phyloP scores from a whole-genome alignment of 163 green algal species.

The Scenedesmus sp. region DNA sequence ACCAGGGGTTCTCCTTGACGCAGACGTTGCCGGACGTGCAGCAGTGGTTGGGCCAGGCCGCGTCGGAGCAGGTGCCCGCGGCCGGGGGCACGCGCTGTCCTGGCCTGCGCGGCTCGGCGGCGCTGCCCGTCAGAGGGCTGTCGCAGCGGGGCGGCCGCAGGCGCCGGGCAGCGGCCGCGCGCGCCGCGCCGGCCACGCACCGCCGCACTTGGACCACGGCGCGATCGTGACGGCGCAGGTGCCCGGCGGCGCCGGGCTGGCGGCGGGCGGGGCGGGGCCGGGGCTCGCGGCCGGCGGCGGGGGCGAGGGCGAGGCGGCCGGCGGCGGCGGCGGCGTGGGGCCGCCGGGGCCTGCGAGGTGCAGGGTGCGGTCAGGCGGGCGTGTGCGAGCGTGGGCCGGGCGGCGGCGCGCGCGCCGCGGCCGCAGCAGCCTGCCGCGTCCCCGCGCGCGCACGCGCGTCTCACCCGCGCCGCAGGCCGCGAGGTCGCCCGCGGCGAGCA shows the following conservation, averaged over 20 bases:
- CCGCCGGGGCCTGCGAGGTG: not conserved
- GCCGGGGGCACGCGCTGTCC: no score
- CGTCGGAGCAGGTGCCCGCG: not conserved
- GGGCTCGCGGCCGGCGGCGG: not conserved
- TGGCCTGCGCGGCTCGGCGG: not conserved
- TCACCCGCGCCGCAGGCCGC: slow-evolving; percentile 9
- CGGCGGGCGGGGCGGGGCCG: not conserved
- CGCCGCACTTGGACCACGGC: no score
- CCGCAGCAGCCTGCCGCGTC: not conserved
- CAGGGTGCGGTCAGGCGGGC: no score
- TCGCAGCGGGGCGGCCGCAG: not conserved
- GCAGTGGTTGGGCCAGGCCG: not conserved
- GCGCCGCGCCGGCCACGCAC: no score
- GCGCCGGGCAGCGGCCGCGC: not conserved
- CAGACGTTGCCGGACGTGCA: not conserved
- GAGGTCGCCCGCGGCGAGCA: not conserved
- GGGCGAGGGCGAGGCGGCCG: not conserved
- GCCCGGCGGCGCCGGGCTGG: not conserved
- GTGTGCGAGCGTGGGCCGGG: no score
- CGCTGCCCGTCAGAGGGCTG: not conserved
- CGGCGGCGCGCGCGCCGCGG: no score
- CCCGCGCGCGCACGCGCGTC: not conserved
- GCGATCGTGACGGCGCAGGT: not conserved
- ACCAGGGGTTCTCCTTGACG: slow-evolving; percentile 9
- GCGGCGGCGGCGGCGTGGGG: not conserved